phyloP scores from a whole-genome alignment of 2,329 filamentous ascomycete genomes.

The Leptodontidium sp. region DNA sequence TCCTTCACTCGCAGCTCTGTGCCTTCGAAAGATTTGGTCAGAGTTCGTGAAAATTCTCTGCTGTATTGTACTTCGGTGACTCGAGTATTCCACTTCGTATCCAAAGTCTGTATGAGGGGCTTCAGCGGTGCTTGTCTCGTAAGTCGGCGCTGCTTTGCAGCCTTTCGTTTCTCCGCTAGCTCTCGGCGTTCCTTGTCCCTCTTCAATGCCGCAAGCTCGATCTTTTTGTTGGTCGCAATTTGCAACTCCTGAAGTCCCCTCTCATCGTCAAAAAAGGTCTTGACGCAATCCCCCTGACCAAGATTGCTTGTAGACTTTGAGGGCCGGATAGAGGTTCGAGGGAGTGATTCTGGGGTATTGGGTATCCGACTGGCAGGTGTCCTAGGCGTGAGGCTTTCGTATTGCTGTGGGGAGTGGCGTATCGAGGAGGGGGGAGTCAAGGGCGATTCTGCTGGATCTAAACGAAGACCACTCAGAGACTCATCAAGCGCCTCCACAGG shows the following conservation, averaged over 20 bases:
- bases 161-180: constrained; percentile 32
- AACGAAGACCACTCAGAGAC: neutral
- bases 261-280: constrained; percentile 19
- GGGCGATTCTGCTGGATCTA: neutral
- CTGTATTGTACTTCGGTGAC: constrained; percentile 47
- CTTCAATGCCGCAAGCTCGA: constrained; percentile 23
- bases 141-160: constrained; percentile 40
- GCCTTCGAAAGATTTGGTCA: constrained; percentile 59
- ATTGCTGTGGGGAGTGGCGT: neutral
- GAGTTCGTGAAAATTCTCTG: constrained; percentile 41
- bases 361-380: constrained; percentile 12
- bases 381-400: neutral
- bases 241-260: neutral
- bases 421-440: neutral
- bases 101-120: constrained; percentile 44
- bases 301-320: constrained; percentile 7
- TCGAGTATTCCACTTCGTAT: constrained; percentile 49
- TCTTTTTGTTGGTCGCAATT: constrained; percentile 22
- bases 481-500: constrained; percentile 6
- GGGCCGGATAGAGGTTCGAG: constrained; percentile 3
- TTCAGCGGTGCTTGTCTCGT: constrained; percentile 38
- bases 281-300: constrained; percentile 11
- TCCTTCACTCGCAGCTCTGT: constrained; percentile 63
- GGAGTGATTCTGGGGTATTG: constrained; percentile 27
- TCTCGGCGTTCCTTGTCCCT: constrained; percentile 31